phyloP scores from a whole-genome alignment of 2,329 filamentous ascomycete species.

The Mariannaea sp. region DNA sequence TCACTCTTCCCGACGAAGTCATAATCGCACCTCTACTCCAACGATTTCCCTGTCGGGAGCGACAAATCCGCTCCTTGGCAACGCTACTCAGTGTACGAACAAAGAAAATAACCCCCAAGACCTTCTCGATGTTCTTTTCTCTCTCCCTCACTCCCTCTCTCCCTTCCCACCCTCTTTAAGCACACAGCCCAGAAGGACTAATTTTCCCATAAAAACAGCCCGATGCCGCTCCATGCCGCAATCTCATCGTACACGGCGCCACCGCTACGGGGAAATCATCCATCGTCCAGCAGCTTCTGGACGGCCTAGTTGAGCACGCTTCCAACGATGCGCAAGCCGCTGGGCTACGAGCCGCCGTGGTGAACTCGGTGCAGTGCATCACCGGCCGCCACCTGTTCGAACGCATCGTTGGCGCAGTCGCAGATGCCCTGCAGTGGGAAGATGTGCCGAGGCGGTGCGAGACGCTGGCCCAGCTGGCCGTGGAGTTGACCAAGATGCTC shows the following conservation, averaged over 20 bases:
- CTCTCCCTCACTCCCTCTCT: too few relatives aligned
- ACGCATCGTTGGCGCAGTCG: conserved; percentile 65
- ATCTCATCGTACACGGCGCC: conserved; percentile 81
- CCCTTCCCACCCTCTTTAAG: too few relatives aligned
- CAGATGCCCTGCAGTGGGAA: conserved; percentile 54
- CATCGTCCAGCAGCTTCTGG: conserved; percentile 60
- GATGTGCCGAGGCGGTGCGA: conserved; percentile 70
- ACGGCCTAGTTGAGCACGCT: conserved; percentile 29
- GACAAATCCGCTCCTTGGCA: conserved; percentile 62
- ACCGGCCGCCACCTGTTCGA: conserved; percentile 79
- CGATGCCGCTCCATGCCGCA: conserved; percentile 69
- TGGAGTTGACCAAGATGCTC: conserved; percentile 71
- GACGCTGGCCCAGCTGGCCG: conserved; percentile 75
- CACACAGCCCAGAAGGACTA: too few relatives aligned
- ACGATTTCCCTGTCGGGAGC: conserved; percentile 61
- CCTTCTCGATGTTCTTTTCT: too few relatives aligned
- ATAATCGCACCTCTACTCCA: conserved; percentile 52
- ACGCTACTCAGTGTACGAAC: conserved; percentile 57
- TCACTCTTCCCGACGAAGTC: conserved; percentile 58
- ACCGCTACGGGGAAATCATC: conserved; percentile 86
- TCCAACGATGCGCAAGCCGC: conserved; percentile 21
- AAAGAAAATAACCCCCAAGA: too few relatives aligned
- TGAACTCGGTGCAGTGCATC: conserved; percentile 77
- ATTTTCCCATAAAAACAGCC: too few relatives aligned
- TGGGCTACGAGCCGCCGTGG: conserved; percentile 61